A percentile compares a stretch with the other conserved stretches of the same genome.
These are phyloP conservation scores for Sanghuangporus baumii DNA, from an alignment of 1,284 basidiomycete species.

Conservation along the genomic window DNA sequence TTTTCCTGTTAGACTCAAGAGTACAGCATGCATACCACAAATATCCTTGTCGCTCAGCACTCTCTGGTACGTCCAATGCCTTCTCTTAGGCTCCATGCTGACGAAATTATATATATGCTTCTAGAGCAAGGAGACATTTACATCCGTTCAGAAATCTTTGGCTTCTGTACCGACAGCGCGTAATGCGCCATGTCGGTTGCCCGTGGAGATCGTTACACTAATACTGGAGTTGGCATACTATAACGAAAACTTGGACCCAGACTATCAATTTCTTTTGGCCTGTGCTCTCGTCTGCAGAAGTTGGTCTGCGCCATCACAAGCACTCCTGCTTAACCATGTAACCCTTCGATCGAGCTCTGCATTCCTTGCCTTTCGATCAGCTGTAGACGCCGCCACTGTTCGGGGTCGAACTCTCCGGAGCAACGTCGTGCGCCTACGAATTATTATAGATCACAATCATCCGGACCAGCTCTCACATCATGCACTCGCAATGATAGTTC, in stretches of 20 bases:
- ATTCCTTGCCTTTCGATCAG: conserved; percentile 46
- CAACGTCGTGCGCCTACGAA: conserved; percentile 46
- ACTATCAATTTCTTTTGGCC: conserved; percentile 39
- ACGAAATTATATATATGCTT: background rate
- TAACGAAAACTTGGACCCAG: conserved; percentile 32
- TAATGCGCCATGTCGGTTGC: conserved; percentile 29
- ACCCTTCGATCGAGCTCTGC: conserved; percentile 45
- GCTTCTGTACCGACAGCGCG: background rate
- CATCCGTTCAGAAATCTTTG: background rate
- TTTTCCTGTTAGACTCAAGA: background rate
- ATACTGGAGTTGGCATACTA: conserved; percentile 54
- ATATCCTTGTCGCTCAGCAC: background rate
- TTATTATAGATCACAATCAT: conserved; percentile 61
- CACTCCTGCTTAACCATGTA: conserved; percentile 54
- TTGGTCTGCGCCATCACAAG: conserved; percentile 59
- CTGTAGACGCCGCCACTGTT: conserved; percentile 40
- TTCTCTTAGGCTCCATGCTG: background rate
- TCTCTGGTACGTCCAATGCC: background rate
- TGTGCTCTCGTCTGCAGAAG: conserved; percentile 58
- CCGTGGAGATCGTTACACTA: conserved; percentile 54
- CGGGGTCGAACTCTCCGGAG: conserved; percentile 34
- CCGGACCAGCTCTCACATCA: conserved; percentile 47
- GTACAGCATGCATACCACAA: background rate
- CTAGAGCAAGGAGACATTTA: background rate
- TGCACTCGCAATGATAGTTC: conserved; percentile 52